Base-by-base conservation (phyloP, 495 filamentous ascomycete species). In the Lineolata rhizophorae region DNA sequence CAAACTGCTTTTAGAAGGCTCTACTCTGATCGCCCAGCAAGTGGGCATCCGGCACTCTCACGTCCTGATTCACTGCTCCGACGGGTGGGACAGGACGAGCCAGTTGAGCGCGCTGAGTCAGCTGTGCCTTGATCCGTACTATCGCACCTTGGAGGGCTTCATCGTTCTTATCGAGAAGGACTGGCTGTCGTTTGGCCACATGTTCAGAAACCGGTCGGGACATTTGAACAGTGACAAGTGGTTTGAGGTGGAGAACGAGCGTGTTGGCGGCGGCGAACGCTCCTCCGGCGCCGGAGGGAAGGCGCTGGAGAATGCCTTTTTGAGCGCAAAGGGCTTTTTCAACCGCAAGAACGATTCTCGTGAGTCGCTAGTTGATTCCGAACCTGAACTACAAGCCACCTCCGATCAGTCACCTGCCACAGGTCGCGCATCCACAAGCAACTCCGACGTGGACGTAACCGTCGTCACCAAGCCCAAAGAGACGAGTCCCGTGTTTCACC, bases 1-100 rank as follows among this genome's bases (percentile, higher is more conserved):
- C 28, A 60, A 62, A 10, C 73, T 71, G 3, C 64, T 95, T 21
- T 58, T 97, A 6, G 81, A 92, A 24, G 87, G 87, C 9, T 69
- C 81, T 11, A 64, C 67, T 21, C 54, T 90, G 32, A 91, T 97
- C 36, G 74, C 85, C 15, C 65, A 79, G 21, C 80, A 91, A 44
- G 73, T 97, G 31, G 87, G 79, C 17, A 69, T 95, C 18, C 73
- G 78, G 33, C 85, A 93, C 44, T 87, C 81, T 8, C 83, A 97
- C 51, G 87, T 90, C 6, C 60, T 97, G 27, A 92, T 97, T 21
- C 87, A 97, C 49, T 97, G 87, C 47, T 95, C 87, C 2, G 87
- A 99, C 53, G 87, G 87, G 13, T 99, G 87, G 87, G 87, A 99
- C 49, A 73, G 87, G 18, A 99, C 87, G 8, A 81, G 81, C 45